phyloP scores from a whole-genome alignment of 257 asterid genomes.

The Forsythia suspensa region DNA sequence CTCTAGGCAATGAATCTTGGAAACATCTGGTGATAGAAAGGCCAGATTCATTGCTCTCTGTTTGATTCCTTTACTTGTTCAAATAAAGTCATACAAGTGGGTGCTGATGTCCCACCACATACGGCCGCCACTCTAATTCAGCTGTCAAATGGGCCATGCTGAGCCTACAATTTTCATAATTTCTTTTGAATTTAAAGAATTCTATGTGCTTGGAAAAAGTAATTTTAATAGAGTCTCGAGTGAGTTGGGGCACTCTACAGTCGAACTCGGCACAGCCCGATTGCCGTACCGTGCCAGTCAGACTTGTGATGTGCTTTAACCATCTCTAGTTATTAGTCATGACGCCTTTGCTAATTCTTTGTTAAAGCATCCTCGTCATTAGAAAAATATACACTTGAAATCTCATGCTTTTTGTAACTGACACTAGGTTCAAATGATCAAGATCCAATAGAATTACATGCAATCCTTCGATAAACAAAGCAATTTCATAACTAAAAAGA shows the following conservation, averaged over 20 bases:
- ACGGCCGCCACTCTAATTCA: not conserved
- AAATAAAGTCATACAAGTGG: not conserved
- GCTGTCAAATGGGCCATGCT: not conserved
- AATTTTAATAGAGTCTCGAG: not conserved
- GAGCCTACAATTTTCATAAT: too few relatives aligned
- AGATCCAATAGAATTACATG: not conserved
- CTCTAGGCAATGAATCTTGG: not conserved
- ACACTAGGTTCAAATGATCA: not conserved
- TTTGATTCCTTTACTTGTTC: not conserved
- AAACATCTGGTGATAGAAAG: not conserved
- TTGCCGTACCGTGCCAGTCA: not conserved
- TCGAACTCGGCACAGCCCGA: not conserved
- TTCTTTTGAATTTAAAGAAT: too few relatives aligned
- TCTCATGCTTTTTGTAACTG: not conserved
- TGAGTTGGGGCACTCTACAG: not conserved
- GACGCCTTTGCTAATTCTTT: not conserved
- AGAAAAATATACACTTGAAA: not conserved
- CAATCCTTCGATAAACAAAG: not conserved
- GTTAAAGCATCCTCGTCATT: not conserved
- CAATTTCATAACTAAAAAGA: not conserved
- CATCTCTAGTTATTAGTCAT: too few relatives aligned
- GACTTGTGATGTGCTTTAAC: not conserved
- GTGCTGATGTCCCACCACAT: slow-evolving; percentile 9
- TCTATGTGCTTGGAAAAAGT: too few relatives aligned
- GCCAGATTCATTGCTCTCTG: slow-evolving; percentile 20